phyloP scores from a whole-genome alignment of 345 rosid genomes.

The Citrus unshiu region DNA sequence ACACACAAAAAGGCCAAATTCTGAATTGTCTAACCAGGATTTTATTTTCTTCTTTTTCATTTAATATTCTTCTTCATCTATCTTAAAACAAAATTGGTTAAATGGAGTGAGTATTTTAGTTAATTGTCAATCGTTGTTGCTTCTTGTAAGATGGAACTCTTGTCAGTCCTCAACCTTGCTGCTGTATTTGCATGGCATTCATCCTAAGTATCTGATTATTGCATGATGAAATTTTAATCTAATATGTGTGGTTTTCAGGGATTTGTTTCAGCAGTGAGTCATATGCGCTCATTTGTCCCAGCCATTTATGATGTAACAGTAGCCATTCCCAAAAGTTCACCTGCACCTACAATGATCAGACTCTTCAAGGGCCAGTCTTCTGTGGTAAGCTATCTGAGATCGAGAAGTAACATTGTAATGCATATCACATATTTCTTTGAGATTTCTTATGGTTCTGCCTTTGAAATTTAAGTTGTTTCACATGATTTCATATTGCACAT shows the following conservation, averaged over 20 bases:
- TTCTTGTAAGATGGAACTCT: not conserved
- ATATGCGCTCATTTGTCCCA: conserved; percentile 93
- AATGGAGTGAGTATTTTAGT: not conserved
- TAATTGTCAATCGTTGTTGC: not conserved
- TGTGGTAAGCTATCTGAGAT: conserved; percentile 54
- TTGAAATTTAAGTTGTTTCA: conserved; percentile 1
- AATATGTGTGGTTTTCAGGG: conserved; percentile 54
- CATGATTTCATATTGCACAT: not conserved
- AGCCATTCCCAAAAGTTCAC: conserved; percentile 68
- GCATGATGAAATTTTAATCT: not conserved
- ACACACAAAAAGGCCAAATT: not conserved
- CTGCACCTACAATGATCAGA: conserved; percentile 81
- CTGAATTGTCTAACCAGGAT: not conserved
- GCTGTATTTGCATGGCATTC: not conserved
- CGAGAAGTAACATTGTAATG: not conserved
- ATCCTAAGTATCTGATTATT: not conserved
- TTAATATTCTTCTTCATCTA: not conserved
- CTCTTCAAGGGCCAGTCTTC: conserved; percentile 81
- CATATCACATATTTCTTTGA: not conserved
- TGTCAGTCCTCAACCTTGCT: not conserved
- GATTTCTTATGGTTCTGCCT: not conserved
- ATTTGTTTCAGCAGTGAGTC: conserved; percentile 87
- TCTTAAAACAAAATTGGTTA: not conserved
- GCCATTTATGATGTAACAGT: conserved; percentile 90
- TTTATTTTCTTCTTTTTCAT: not conserved